Base-by-base conservation (phyloP, 192 early-diverging fungal genomes). In the Rhizophagus clarus region DNA sequence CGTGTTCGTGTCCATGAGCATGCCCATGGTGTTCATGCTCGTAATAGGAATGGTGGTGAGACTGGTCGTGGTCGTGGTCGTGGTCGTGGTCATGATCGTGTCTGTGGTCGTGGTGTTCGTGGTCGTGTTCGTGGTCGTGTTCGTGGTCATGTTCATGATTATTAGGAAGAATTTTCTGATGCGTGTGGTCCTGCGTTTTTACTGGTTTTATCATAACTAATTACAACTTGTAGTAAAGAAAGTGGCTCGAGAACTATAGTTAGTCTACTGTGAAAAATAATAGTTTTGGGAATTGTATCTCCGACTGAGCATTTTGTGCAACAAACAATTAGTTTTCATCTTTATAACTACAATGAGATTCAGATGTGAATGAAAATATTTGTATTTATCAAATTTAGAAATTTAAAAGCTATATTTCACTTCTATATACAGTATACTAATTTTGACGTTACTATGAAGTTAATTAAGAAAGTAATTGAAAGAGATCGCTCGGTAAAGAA, bases 391-490 rank as follows among this genome's bases (percentile, higher is more conserved):
- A 40, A 40, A 40, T 40, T 40, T 40, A 40, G 37, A 8, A 40
- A 40, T 49, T 49, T 49, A 15, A 49, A 49, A 49, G 47, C 15
- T 1, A 11, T 5, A 49, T 17, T 49, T 15, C 15, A 49, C 11
- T 17, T 49, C 15, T 15, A 17, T 15, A 49, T 15, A 49, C 47
- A 40, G 0, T 49, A 15, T 15, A 49, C 14, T 15, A 49, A 49
- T 15, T 15, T 51, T 22, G 51, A 56, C 49, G 17, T 20, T 12
- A 45, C 15, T 56, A 42, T 63, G 32, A 61, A 77, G n/a, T 45
- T 96, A 14, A 81, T 94, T 28, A 82, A 79, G 70, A 91, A 92
- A 77, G 31, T 81, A 76, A 89, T 96, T 69, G 94, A 95, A 84
- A 94, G 91, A 83, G 91, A 96, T 86, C 75, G 81, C 26, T 74